Percentiles rank a stretch among this genome's conserved stretches.
Evolutionary conservation across 495 filamentous ascomycete genomes (phyloP).

Genomic region (Aspergillus incahuasiensis): DNA sequence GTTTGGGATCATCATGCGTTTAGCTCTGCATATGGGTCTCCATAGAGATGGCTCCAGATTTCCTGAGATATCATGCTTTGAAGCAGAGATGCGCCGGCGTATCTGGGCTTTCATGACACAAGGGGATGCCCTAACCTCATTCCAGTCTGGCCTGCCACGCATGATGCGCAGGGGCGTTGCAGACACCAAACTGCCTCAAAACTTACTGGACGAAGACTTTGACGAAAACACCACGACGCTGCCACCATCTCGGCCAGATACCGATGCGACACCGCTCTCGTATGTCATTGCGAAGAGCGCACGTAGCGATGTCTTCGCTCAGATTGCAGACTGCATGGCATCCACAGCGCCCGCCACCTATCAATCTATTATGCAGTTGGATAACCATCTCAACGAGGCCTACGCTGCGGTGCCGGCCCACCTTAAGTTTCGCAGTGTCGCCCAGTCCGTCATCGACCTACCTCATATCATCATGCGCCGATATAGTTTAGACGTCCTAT

Average conservation of each 20-base stretch:
- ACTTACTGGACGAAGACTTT: slow-evolving; percentile 5
- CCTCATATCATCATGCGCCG: slow-evolving; percentile 4
- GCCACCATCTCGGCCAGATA: slow-evolving; percentile 5
- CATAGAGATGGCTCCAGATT: slow-evolving; percentile 2
- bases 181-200: slow-evolving; percentile 1
- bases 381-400: slow-evolving; percentile 1
- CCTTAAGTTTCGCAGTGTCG: slow-evolving; percentile 1
- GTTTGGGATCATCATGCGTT: not conserved
- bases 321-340: not conserved
- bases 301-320: not conserved
- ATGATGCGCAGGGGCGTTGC: not conserved
- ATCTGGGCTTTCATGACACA: slow-evolving; percentile 6
- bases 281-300: slow-evolving; percentile 4
- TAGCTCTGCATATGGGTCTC: slow-evolving; percentile 3
- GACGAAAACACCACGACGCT: not conserved
- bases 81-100: slow-evolving; percentile 8
- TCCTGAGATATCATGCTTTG: not conserved
- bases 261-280: not conserved
- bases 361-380: not conserved
- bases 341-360: not conserved
- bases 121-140: not conserved
- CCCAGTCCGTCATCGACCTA: not conserved
- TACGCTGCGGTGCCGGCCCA: not conserved
- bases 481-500: slow-evolving; percentile 6
- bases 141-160: slow-evolving; percentile 3